These are phyloP conservation scores for Fusarium cyanostomum DNA, from an alignment of 2,329 filamentous ascomycete genomes.

Conservation along the genomic window DNA sequence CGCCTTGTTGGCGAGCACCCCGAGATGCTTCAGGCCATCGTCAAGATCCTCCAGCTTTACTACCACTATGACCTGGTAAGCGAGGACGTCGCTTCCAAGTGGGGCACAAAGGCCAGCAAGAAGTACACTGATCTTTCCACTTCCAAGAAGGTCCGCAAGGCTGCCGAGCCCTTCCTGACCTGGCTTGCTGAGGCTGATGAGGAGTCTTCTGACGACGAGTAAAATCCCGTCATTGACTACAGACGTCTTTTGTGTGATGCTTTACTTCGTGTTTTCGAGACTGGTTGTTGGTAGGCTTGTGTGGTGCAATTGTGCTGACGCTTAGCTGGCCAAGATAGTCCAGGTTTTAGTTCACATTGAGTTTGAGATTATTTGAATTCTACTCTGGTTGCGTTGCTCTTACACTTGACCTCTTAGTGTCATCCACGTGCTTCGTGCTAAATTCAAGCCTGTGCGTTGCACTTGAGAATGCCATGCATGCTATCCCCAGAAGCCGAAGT, in stretches of 20 bases:
- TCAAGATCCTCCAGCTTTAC: constrained; percentile 87
- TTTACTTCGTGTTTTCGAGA: constrained; percentile 1
- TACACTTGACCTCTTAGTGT: not conserved
- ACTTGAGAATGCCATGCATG: not conserved
- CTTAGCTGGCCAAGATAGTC: constrained; percentile 8
- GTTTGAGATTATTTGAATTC: constrained; percentile 31
- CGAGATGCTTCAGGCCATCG: constrained; percentile 77
- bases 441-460: not conserved
- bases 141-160: constrained; percentile 95
- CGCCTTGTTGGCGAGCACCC: constrained; percentile 87
- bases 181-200: constrained; percentile 90
- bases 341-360: constrained; percentile 28
- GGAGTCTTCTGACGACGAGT: constrained; percentile 68
- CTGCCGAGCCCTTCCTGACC: constrained; percentile 90
- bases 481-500: not conserved
- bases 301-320: constrained; percentile 7
- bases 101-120: constrained; percentile 96
- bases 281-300: constrained; percentile 3
- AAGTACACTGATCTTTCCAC: constrained; percentile 92
- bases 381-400: constrained; percentile 15
- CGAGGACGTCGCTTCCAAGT: constrained; percentile 89
- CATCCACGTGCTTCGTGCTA: not conserved
- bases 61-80: constrained; percentile 90
- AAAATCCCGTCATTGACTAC: constrained; percentile 23
- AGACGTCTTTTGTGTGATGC: not conserved